phyloP scores from a whole-genome alignment of 2,329 filamentous ascomycete genomes.

The Chaetomiaceae sp. region DNA sequence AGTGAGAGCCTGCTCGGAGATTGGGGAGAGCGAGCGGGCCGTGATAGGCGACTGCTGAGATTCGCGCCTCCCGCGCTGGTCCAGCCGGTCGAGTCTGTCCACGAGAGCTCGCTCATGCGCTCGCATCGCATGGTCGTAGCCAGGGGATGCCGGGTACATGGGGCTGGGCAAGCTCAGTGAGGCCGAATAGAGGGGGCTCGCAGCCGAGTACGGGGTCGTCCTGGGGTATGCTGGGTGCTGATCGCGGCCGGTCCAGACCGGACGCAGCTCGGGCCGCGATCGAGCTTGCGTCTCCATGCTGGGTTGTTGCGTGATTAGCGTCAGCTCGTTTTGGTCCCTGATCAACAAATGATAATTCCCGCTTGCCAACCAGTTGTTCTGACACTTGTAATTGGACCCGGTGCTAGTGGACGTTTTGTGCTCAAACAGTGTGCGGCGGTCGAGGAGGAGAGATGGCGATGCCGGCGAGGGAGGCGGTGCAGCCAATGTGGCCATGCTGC shows the following conservation, averaged over 20 bases:
- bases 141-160: constrained; percentile 30
- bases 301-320: background rate
- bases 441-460: background rate
- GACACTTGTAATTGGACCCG: too few species aligned
- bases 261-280: constrained; percentile 32
- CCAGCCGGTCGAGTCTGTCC: constrained; percentile 33
- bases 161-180: constrained; percentile 33
- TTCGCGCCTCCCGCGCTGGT: constrained; percentile 27
- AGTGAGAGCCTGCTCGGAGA: constrained; percentile 29
- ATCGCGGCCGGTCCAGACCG: constrained; percentile 33
- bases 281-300: constrained; percentile 31
- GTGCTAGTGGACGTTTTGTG: too few species aligned
- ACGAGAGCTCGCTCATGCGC: constrained; percentile 35
- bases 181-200: constrained; percentile 27
- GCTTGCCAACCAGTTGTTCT: too few species aligned
- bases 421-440: background rate
- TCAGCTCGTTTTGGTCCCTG: background rate
- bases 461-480: constrained; percentile 3
- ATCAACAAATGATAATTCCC: too few species aligned
- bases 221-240: constrained; percentile 25
- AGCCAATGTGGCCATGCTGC: constrained; percentile 8
- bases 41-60: constrained; percentile 11
- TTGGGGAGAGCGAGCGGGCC: constrained; percentile 25
- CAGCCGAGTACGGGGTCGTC: constrained; percentile 23
- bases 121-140: constrained; percentile 33